phyloP scores from a whole-genome alignment of 768 basidiomycete genomes.

The Cantharellus cinnabarinus region DNA sequence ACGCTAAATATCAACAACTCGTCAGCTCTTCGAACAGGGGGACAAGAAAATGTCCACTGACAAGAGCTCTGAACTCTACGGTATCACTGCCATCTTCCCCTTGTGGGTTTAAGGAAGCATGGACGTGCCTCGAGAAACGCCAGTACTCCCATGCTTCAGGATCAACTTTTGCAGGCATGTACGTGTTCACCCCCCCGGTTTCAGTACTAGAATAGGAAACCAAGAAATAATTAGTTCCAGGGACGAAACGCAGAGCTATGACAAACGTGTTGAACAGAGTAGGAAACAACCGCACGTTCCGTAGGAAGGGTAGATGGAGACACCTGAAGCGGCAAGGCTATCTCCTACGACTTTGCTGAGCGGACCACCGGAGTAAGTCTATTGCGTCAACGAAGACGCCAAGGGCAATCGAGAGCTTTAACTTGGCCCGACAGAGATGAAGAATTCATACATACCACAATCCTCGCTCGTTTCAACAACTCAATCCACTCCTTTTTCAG shows the following conservation, averaged over 20 bases:
- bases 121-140: not conserved
- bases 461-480: conserved; percentile 2
- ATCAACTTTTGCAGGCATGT: not conserved
- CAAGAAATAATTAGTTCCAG: too few relatives aligned
- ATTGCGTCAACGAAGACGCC: not conserved
- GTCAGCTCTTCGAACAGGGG: too few relatives aligned
- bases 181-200: conserved; percentile 1
- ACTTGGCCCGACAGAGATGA: not conserved
- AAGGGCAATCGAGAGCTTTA: not conserved
- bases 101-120: not conserved
- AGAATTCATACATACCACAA: conserved; percentile 4
- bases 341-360: conserved; percentile 4
- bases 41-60: not conserved
- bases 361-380: conserved; percentile 10
- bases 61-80: not conserved
- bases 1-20: not conserved
- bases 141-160: conserved; percentile 2
- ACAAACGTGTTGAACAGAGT: not conserved
- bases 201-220: not conserved
- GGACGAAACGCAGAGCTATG: too few relatives aligned
- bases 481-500: conserved; percentile 2
- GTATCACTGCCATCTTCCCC: not conserved
- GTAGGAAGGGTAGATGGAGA: conserved; percentile 1
- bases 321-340: conserved; percentile 6
- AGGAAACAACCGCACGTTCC: conserved; percentile 1